A percentile compares a stretch with the other conserved stretches of the same genome.
Conservation (phyloP, 208 protist species). For the Phytomonas francai region DNA sequence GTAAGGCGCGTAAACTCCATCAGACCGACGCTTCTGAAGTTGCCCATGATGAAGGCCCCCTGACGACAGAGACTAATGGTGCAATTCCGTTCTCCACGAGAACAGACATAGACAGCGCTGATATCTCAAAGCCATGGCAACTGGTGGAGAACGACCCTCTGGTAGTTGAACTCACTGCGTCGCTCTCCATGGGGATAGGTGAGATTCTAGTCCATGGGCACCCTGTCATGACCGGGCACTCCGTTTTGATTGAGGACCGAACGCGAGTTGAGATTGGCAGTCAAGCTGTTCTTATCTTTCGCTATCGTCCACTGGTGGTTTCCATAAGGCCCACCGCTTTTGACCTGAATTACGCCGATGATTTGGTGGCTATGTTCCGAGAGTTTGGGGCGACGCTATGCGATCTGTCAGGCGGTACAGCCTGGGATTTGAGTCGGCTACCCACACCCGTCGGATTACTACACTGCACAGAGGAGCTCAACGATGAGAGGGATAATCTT, state of each 20-base stretch:
- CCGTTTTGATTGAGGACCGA: too few relatives aligned
- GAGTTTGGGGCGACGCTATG: slow-evolving; percentile 64
- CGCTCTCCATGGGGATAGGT: slow-evolving; percentile 25
- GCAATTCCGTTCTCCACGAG: background rate
- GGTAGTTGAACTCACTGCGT: slow-evolving; percentile 43
- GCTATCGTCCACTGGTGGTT: slow-evolving; percentile 70
- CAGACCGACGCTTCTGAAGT: slow-evolving; percentile 9
- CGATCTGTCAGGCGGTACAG: slow-evolving; percentile 15
- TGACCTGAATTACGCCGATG: slow-evolving; percentile 25
- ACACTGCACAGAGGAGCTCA: slow-evolving; percentile 44
- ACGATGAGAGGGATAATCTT: slow-evolving; percentile 45
- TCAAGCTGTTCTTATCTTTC: slow-evolving; percentile 29
- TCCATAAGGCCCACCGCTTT: slow-evolving; percentile 36
- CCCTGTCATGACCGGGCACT: too few relatives aligned
- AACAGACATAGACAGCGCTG: background rate
- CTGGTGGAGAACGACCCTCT: slow-evolving; percentile 15
- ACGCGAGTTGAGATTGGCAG: slow-evolving; percentile 32
- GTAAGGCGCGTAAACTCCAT: slow-evolving; percentile 16
- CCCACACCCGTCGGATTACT: slow-evolving; percentile 47
- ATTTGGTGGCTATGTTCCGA: slow-evolving; percentile 49
- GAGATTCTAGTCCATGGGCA: slow-evolving; percentile 5
- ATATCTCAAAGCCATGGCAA: slow-evolving; percentile 6
- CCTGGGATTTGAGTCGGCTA: too few relatives aligned
- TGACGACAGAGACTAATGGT: background rate
- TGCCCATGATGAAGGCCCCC: background rate